phyloP scores from a whole-genome alignment of 768 basidiomycete species.

The Clavulina sp. region DNA sequence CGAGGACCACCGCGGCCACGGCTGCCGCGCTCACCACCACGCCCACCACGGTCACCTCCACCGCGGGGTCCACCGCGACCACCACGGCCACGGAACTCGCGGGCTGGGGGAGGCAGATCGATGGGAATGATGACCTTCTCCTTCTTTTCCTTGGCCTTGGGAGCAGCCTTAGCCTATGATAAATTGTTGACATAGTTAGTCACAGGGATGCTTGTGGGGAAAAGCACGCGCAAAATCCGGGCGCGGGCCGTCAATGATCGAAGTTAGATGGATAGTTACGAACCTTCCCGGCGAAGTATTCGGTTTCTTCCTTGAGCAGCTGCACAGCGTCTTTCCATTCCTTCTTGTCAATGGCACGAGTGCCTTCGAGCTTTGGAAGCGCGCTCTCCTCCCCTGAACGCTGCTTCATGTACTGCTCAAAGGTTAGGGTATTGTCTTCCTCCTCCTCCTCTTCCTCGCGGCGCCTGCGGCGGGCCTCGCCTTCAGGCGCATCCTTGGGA shows the following conservation, averaged over 20 bases:
- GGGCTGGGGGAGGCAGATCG: constrained; percentile 77
- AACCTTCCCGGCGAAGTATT: constrained; percentile 89
- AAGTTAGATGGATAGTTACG: constrained; percentile 8
- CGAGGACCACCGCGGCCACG: constrained; percentile 29
- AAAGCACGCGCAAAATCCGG: no score
- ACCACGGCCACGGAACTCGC: constrained; percentile 33
- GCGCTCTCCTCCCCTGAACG: constrained; percentile 60
- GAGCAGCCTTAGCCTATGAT: constrained; percentile 39
- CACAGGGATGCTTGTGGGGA: no score
- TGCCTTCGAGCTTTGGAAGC: constrained; percentile 68
- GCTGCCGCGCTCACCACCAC: constrained; percentile 27
- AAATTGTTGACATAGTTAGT: constrained; percentile 6
- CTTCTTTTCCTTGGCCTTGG: constrained; percentile 58
- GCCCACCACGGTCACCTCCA: constrained; percentile 24
- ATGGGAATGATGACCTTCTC: constrained; percentile 88
- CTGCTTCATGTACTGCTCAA: constrained; percentile 91
- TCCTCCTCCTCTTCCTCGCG: constrained; percentile 35
- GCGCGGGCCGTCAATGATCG: not conserved
- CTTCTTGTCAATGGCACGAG: constrained; percentile 1
- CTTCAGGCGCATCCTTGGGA: constrained; percentile 17
- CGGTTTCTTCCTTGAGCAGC: constrained; percentile 40
- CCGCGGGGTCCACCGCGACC: constrained; percentile 30
- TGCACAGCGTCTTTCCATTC: constrained; percentile 56
- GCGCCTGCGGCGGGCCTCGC: constrained; percentile 17
- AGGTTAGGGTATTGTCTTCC: constrained; percentile 84